These are phyloP conservation scores for Diospyros kaki DNA, from an alignment of 148 eudicot genomes.

Conservation along the genomic window DNA sequence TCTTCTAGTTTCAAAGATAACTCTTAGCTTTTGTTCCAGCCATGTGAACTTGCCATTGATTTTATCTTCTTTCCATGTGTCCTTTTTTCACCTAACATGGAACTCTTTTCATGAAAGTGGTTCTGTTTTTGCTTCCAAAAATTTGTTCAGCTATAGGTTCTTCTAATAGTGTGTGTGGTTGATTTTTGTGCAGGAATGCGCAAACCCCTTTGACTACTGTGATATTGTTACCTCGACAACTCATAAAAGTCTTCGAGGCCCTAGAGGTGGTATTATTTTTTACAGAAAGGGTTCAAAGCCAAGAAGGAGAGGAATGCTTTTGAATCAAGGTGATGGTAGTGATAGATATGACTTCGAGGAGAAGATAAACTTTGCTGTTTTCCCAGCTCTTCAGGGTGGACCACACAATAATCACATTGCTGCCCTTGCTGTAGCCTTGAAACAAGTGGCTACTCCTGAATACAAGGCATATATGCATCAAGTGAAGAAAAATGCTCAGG, in stretches of 20 bases:
- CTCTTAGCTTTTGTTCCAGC: neutral
- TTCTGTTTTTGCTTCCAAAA: neutral
- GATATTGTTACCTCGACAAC: conserved; percentile 95
- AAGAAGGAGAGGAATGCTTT: conserved; percentile 52
- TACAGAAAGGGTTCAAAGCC: conserved; percentile 80
- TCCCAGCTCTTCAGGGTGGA: conserved; percentile 95
- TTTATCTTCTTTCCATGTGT: too few species aligned
- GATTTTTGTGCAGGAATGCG: conserved; percentile 57
- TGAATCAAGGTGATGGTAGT: conserved; percentile 59
- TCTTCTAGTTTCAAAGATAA: neutral
- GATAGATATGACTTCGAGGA: conserved; percentile 91
- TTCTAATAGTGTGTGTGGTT: conserved; percentile 1
- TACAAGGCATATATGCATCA: conserved; percentile 88
- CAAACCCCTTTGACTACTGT: conserved; percentile 82
- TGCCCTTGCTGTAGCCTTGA: conserved; percentile 93
- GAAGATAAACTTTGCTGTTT: conserved; percentile 91
- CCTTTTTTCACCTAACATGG: neutral
- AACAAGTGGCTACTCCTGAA: conserved; percentile 81
- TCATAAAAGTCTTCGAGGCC: conserved; percentile 96
- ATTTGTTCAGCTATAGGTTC: neutral
- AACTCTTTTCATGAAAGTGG: neutral
- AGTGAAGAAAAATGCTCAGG: conserved; percentile 87
- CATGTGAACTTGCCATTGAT: neutral
- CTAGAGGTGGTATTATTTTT: conserved; percentile 94
- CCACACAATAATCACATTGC: conserved; percentile 98